Evolutionary conservation across 2,329 filamentous ascomycete species (phyloP).

Genomic region (Diaporthe citrichinensis): DNA sequence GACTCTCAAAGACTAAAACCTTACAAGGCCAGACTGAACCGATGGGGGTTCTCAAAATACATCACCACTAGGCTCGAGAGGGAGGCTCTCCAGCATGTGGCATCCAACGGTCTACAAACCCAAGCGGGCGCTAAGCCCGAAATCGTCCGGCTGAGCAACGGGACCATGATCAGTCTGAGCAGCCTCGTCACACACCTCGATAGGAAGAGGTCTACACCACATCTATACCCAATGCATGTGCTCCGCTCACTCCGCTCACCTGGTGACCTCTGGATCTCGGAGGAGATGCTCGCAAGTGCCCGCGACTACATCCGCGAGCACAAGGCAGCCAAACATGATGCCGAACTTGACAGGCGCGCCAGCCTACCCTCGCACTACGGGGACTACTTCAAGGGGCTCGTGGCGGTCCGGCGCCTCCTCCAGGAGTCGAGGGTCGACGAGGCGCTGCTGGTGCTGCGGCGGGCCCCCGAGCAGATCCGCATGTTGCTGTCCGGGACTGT

Average conservation of each 20-base stretch:
- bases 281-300: background rate
- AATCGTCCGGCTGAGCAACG: background rate
- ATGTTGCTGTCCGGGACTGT: background rate
- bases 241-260: background rate
- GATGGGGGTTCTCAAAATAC: conserved; percentile 17
- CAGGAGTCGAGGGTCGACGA: background rate
- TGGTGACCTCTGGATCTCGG: background rate
- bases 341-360: background rate
- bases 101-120: background rate
- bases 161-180: background rate
- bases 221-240: background rate
- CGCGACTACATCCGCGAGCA: background rate
- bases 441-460: conserved; percentile 5
- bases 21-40: conserved; percentile 7
- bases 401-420: background rate
- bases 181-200: conserved; percentile 11
- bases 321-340: no score
- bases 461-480: conserved; percentile 1
- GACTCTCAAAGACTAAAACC: background rate
- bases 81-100: conserved; percentile 12
- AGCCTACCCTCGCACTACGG: conserved; percentile 1
- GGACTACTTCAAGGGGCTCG: background rate
- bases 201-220: background rate
- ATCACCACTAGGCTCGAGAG: conserved; percentile 11
- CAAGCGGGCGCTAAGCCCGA: background rate